Evolutionary conservation across 805 yeast species (phyloP).

Genomic region (Alloascoidea africana): DNA sequence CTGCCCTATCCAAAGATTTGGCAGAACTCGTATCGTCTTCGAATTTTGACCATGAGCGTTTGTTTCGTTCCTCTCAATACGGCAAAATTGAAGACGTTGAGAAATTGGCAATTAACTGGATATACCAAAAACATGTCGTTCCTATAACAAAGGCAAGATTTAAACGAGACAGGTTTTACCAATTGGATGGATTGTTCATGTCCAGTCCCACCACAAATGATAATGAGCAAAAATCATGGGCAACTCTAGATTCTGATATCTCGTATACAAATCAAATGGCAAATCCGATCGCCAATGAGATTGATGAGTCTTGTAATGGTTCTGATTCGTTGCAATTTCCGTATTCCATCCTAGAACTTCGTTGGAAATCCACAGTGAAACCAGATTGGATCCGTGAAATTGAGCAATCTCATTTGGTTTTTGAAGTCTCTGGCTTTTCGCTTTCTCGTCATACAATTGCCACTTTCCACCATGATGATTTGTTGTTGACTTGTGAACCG

Average conservation of each 20-base stretch:
- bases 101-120: conserved; percentile 21
- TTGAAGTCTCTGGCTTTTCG: conserved; percentile 26
- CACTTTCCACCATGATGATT: no score
- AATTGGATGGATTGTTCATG: neutral
- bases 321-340: conserved; percentile 21
- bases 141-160: conserved; percentile 13
- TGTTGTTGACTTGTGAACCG: no score
- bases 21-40: neutral
- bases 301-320: conserved; percentile 7
- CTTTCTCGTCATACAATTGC: conserved; percentile 20
- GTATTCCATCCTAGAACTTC: conserved; percentile 31
- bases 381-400: conserved; percentile 25
- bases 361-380: conserved; percentile 22
- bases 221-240: conserved; percentile 18
- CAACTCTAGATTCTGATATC: conserved; percentile 17
- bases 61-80: neutral
- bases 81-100: neutral
- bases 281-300: no score
- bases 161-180: conserved; percentile 14
- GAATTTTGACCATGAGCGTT: neutral
- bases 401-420: conserved; percentile 30
- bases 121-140: conserved; percentile 12
- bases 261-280: conserved; percentile 3
- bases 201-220: neutral
- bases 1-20: conserved; percentile 4